Evolutionary conservation across 768 basidiomycete genomes (phyloP).

Genomic region (Cubamyces sp.): DNA sequence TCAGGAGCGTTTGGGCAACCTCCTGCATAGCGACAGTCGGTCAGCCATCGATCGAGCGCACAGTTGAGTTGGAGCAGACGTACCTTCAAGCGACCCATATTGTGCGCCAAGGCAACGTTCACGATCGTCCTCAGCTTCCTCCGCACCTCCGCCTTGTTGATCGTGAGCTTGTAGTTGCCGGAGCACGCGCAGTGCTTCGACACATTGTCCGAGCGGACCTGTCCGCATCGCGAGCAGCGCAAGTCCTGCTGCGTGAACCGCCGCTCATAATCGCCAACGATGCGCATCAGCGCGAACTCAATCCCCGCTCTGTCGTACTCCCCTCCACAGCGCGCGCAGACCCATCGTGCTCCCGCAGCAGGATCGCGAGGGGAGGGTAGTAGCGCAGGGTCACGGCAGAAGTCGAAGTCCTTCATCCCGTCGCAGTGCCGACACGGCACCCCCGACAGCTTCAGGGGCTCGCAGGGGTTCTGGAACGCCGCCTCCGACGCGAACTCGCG

Average conservation of each 20-base stretch:
- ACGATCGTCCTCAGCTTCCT: slow-evolving; percentile 79
- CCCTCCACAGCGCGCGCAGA: slow-evolving; percentile 71
- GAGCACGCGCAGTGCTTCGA: slow-evolving; percentile 88
- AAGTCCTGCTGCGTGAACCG: slow-evolving; percentile 89
- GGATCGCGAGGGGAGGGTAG: slow-evolving; percentile 48
- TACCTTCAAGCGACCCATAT: slow-evolving; percentile 69
- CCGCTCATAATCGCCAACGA: slow-evolving; percentile 70
- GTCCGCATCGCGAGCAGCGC: slow-evolving; percentile 85
- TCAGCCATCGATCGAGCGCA: not conserved
- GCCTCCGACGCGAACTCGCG: slow-evolving; percentile 89
- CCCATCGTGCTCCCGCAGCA: slow-evolving; percentile 20
- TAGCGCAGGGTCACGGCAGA: slow-evolving; percentile 90
- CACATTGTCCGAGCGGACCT: slow-evolving; percentile 88
- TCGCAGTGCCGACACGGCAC: slow-evolving; percentile 92
- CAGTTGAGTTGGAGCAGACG: slow-evolving; percentile 18
- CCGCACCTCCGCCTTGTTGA: slow-evolving; percentile 72
- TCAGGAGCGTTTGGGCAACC: slow-evolving; percentile 43
- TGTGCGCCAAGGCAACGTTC: slow-evolving; percentile 80
- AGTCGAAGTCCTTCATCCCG: slow-evolving; percentile 86
- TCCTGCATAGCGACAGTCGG: slow-evolving; percentile 33
- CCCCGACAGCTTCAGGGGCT: slow-evolving; percentile 80
- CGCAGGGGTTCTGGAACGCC: slow-evolving; percentile 89
- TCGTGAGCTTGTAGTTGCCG: slow-evolving; percentile 74
- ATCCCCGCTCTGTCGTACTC: slow-evolving; percentile 91
- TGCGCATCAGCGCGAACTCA: slow-evolving; percentile 82